Percentiles rank a stretch among this genome's conserved stretches.
phyloP scores from a whole-genome alignment of 257 asterid species.

The Solanum gandarillasii region DNA sequence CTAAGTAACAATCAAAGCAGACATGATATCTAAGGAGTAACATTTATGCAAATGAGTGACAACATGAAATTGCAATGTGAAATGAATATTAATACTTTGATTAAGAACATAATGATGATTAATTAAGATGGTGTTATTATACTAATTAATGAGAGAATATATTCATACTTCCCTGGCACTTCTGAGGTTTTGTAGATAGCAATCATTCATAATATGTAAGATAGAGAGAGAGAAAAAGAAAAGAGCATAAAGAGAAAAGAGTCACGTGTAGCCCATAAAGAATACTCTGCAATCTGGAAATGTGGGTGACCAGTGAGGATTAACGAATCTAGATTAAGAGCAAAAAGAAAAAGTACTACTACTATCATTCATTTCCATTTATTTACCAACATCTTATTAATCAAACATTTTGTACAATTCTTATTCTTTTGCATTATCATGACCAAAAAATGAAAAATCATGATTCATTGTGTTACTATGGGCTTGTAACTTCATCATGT shows the following conservation, averaged over 20 bases:
- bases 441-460: neutral
- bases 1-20: too few relatives aligned
- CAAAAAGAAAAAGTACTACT: neutral
- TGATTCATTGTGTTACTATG: neutral
- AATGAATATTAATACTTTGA: neutral
- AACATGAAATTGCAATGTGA: neutral
- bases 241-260: conserved; percentile 8
- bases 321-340: conserved; percentile 3
- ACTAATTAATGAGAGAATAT: conserved; percentile 33
- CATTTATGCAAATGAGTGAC: neutral
- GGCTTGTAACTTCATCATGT: neutral
- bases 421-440: neutral
- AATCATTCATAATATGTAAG: neutral
- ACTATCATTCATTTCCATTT: neutral
- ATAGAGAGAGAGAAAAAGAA: neutral
- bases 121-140: conserved; percentile 3
- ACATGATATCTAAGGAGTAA: too few relatives aligned
- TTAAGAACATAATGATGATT: conserved; percentile 4
- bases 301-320: conserved; percentile 31
- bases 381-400: neutral
- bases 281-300: conserved; percentile 21
- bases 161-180: conserved; percentile 31
- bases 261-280: conserved; percentile 42
- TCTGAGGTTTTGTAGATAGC: conserved; percentile 6
- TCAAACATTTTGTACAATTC: neutral